Evolutionary conservation across 208 protist genomes (phyloP).

Genomic region (Trypanosoma caninum): DNA sequence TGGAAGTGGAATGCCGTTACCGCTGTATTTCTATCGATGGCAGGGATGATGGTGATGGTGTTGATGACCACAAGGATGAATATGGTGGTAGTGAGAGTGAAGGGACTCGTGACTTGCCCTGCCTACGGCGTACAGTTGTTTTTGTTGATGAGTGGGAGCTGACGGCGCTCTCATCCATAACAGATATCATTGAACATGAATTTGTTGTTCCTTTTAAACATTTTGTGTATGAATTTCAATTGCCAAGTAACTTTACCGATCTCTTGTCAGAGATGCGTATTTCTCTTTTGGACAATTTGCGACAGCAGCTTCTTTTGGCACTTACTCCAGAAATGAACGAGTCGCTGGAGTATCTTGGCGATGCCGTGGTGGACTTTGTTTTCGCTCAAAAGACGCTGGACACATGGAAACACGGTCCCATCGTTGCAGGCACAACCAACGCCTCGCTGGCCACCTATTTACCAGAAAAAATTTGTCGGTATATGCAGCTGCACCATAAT

Average conservation of each 20-base stretch:
- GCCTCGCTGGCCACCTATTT: constrained; percentile 21
- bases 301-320: constrained; percentile 25
- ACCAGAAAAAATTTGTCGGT: constrained; percentile 21
- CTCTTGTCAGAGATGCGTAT: constrained; percentile 4
- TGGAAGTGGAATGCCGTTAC: neutral
- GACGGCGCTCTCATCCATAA: neutral
- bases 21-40: neutral
- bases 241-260: neutral
- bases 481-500: constrained; percentile 19
- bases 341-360: constrained; percentile 42
- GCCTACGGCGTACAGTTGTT: neutral
- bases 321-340: constrained; percentile 29
- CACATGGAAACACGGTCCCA: constrained; percentile 24
- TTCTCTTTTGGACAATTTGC: constrained; percentile 9
- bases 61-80: neutral
- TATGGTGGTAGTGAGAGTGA: neutral
- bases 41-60: neutral
- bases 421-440: constrained; percentile 22
- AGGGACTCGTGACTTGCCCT: no score
- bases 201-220: constrained; percentile 11
- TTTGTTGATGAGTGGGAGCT: constrained; percentile 13
- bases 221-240: neutral
- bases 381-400: constrained; percentile 13
- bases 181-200: constrained; percentile 16
- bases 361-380: constrained; percentile 49